These are phyloP conservation scores for Gossypium raimondii DNA, from an alignment of 345 rosid genomes.

Conservation along the genomic window DNA sequence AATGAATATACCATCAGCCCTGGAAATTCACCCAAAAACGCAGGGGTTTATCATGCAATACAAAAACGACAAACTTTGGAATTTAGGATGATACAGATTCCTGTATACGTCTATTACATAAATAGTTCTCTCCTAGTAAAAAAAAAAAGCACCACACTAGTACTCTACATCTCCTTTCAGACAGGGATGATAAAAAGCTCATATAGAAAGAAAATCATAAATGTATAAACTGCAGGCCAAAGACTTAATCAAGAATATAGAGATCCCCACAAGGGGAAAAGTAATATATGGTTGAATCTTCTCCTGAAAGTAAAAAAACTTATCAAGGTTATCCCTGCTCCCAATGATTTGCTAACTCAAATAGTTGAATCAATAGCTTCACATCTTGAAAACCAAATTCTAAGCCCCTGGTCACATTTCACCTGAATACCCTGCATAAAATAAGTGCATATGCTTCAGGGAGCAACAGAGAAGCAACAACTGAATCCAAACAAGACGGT, in stretches of 20 bases:
- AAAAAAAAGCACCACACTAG: not conserved
- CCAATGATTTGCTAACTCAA: constrained; percentile 16
- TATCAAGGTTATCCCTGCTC: constrained; percentile 25
- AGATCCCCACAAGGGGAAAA: not conserved
- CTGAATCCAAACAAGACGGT: not conserved
- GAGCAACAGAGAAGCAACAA: not conserved
- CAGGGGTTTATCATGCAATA: not conserved
- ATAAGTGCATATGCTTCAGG: not conserved
- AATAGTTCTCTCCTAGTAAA: not conserved
- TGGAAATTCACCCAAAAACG: not conserved
- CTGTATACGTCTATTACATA: not conserved
- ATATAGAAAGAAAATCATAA: too few species aligned
- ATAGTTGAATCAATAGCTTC: constrained; percentile 18
- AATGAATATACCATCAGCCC: not conserved
- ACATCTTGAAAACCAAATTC: not conserved
- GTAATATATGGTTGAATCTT: not conserved
- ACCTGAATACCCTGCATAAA: constrained; percentile 21
- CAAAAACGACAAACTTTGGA: not conserved
- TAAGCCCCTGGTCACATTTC: constrained; percentile 5
- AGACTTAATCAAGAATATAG: not conserved
- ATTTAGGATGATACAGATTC: not conserved
- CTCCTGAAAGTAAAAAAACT: not conserved
- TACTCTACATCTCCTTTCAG: not conserved
- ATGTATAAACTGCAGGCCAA: not conserved
- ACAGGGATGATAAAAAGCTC: not conserved